phyloP scores from a whole-genome alignment of 2,329 filamentous ascomycete species.

The Daldinia sp. region DNA sequence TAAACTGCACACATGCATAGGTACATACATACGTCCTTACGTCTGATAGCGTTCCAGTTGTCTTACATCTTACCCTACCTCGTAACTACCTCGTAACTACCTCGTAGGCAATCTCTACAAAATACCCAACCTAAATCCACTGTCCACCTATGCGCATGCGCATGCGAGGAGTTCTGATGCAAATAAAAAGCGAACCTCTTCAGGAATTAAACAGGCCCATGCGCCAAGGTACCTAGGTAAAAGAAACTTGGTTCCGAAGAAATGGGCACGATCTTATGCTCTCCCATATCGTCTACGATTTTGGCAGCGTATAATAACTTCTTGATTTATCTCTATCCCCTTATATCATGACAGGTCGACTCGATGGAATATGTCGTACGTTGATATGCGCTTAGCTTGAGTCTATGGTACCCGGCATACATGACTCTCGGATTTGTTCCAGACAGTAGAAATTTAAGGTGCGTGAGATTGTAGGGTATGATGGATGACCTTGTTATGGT shows the following conservation, averaged over 20 bases:
- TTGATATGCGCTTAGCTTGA: background rate
- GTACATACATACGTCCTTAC: no score
- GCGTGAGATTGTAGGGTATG: constrained; percentile 16
- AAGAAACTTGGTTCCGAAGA: background rate
- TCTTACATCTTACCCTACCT: background rate
- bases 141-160: no score
- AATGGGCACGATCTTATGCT: background rate
- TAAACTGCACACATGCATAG: no score
- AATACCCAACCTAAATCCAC: background rate
- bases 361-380: constrained; percentile 8
- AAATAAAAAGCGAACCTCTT: background rate
- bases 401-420: background rate
- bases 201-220: background rate
- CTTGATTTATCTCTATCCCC: background rate
- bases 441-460: background rate
- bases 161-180: background rate
- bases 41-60: no score
- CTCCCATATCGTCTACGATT: background rate
- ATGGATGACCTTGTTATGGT: background rate
- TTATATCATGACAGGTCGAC: constrained; percentile 1
- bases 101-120: background rate
- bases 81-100: no score
- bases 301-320: background rate
- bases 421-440: background rate
- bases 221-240: background rate